phyloP scores from a whole-genome alignment of 805 yeast species.

The Sugiyamaella americana region DNA sequence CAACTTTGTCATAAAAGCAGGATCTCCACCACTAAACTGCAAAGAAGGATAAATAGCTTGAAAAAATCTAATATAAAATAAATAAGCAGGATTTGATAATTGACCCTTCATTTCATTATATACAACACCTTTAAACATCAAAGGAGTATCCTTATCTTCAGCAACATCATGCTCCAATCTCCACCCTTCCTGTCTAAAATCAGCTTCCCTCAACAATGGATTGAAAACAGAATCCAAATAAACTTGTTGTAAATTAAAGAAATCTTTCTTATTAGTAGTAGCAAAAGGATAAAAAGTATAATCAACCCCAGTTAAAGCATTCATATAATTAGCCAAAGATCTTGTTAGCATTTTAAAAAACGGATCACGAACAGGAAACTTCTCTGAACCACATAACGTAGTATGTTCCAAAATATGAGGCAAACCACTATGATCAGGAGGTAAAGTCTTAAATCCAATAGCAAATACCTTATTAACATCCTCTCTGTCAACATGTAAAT shows the following conservation, averaged over 20 bases:
- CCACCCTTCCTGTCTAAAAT: slow-evolving; percentile 97
- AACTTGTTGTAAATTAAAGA: slow-evolving; percentile 73
- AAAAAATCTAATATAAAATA: slow-evolving; percentile 77
- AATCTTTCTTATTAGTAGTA: slow-evolving; percentile 82
- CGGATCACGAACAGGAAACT: slow-evolving; percentile 93
- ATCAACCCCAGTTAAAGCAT: slow-evolving; percentile 98
- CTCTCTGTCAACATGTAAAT: slow-evolving; percentile 76
- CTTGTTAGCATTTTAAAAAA: slow-evolving; percentile 95
- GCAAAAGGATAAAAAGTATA: slow-evolving; percentile 95
- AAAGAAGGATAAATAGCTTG: slow-evolving; percentile 78
- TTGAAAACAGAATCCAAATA: slow-evolving; percentile 81
- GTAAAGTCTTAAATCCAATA: slow-evolving; percentile 86
- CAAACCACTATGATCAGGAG: slow-evolving; percentile 91
- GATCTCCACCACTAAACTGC: slow-evolving; percentile 93
- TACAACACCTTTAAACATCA: slow-evolving; percentile 89
- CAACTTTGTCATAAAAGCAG: slow-evolving; percentile 66
- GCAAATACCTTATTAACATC: slow-evolving; percentile 86
- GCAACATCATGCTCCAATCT: slow-evolving; percentile 70
- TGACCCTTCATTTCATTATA: slow-evolving; percentile 99
- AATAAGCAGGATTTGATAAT: slow-evolving; percentile 79
- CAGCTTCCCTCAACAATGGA: slow-evolving; percentile 71
- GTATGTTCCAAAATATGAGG: slow-evolving; percentile 97
- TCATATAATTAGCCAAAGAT: slow-evolving; percentile 94
- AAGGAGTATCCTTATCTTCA: slow-evolving; percentile 51
- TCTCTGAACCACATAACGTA: slow-evolving; percentile 86